Conservation (phyloP, 139 green algal genomes). For the Eudorina sp. region DNA sequence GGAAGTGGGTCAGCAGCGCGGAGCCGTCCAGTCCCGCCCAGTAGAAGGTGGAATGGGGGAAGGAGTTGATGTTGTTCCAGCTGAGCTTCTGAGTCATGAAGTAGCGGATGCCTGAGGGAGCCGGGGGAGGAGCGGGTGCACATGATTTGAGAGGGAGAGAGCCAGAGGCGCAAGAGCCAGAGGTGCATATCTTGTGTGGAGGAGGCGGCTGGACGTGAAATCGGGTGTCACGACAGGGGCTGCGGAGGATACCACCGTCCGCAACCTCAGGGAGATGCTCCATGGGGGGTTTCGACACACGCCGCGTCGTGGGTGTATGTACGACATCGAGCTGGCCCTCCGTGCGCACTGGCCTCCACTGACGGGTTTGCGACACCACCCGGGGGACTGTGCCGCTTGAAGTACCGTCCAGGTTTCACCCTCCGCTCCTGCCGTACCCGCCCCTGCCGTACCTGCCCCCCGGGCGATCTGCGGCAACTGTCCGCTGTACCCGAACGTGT, state of each 20-base stretch:
- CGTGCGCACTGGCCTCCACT: no score
- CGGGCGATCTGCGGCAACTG: conserved; percentile 58
- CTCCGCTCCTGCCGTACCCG: neutral
- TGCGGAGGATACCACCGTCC: no score
- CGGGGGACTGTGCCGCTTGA: no score
- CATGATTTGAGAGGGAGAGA: neutral
- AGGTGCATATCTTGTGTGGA: no score
- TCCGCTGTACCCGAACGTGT: conserved; percentile 57
- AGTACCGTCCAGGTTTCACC: neutral
- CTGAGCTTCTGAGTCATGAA: conserved; percentile 64
- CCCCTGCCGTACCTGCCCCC: conserved; percentile 4
- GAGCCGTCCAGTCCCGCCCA: conserved; percentile 51
- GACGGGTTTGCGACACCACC: no score
- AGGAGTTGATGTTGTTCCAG: conserved; percentile 70
- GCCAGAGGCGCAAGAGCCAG: neutral
- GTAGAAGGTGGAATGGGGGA: conserved; percentile 60
- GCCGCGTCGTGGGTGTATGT: no score
- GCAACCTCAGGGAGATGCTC: no score
- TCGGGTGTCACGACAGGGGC: no score
- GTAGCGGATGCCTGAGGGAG: conserved; percentile 49
- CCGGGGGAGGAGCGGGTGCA: neutral
- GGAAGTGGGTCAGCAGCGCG: conserved; percentile 39
- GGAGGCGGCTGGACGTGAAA: no score
- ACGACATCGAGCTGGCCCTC: no score
- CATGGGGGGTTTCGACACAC: no score